phyloP scores from a whole-genome alignment of 352 stramenopile species.

The Globisporangium mamillatum region DNA sequence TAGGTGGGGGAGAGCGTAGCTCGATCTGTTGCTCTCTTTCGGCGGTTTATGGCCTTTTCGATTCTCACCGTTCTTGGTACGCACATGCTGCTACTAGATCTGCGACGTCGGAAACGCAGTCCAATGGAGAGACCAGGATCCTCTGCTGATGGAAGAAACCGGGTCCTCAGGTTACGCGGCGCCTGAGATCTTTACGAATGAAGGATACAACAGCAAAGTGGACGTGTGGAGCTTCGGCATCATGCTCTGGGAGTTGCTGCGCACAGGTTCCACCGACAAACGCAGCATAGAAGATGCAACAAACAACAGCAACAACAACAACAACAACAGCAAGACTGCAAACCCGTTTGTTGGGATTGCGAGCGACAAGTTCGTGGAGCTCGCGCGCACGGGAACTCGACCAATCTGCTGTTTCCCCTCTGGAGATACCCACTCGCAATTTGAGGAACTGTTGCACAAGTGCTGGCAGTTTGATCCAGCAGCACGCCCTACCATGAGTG shows the following conservation, averaged over 20 bases:
- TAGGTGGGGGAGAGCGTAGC: constrained; percentile 3
- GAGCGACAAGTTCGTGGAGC: constrained; percentile 29
- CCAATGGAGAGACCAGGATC: constrained; percentile 11
- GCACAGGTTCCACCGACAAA: neutral
- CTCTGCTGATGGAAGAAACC: constrained; percentile 27
- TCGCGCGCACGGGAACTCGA: constrained; percentile 21
- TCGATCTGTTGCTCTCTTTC: too few relatives aligned
- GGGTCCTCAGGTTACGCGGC: constrained; percentile 45
- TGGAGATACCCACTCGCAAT: constrained; percentile 8
- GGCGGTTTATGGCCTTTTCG: too few relatives aligned
- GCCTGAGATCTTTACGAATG: constrained; percentile 36
- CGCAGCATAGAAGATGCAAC: neutral
- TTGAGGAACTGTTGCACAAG: constrained; percentile 22
- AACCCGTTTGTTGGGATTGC: constrained; percentile 34
- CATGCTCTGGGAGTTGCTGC: constrained; percentile 38
- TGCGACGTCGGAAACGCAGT: constrained; percentile 37
- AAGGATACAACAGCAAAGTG: constrained; percentile 38
- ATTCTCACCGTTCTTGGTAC: neutral
- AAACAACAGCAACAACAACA: neutral
- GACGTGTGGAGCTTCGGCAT: constrained; percentile 53
- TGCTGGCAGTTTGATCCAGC: constrained; percentile 32
- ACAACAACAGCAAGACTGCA: neutral
- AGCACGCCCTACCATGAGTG: constrained; percentile 24
- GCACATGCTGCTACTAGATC: constrained; percentile 17
- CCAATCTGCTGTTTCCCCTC: constrained; percentile 12